Evolutionary conservation across 2,329 filamentous ascomycete species (phyloP).

Genomic region (Apiospora malaysiana): DNA sequence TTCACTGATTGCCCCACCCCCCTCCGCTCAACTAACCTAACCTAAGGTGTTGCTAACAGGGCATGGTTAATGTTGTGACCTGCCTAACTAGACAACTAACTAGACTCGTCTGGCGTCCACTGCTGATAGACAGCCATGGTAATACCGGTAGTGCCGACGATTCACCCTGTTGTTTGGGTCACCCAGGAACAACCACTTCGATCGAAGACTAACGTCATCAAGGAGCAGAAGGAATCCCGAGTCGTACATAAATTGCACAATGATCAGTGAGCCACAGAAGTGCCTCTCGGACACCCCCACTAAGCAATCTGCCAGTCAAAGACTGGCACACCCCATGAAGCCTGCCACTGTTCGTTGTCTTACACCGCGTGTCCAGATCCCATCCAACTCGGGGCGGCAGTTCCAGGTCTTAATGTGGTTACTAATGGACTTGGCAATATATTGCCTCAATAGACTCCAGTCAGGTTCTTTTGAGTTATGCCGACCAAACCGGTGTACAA

Average conservation of each 20-base stretch:
- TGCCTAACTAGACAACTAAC: neutral
- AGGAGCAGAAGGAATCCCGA: neutral
- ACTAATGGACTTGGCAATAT: neutral
- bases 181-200: neutral
- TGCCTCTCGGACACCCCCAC: neutral
- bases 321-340: conserved; percentile 11
- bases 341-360: neutral
- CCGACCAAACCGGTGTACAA: neutral
- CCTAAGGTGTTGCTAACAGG: neutral
- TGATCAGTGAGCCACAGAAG: neutral
- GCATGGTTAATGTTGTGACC: neutral
- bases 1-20: neutral
- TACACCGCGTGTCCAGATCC: neutral
- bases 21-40: neutral
- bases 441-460: neutral
- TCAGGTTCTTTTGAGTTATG: neutral
- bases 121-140: neutral
- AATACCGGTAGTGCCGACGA: neutral
- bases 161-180: neutral
- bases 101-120: neutral
- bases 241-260: neutral
- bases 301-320: conserved; percentile 3
- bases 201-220: neutral
- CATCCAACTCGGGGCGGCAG: neutral
- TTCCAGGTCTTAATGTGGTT: neutral